A percentile compares a stretch with the other conserved stretches of the same genome.
Conservation (phyloP, 2,329 filamentous ascomycete species). For the Calycina marina region DNA sequence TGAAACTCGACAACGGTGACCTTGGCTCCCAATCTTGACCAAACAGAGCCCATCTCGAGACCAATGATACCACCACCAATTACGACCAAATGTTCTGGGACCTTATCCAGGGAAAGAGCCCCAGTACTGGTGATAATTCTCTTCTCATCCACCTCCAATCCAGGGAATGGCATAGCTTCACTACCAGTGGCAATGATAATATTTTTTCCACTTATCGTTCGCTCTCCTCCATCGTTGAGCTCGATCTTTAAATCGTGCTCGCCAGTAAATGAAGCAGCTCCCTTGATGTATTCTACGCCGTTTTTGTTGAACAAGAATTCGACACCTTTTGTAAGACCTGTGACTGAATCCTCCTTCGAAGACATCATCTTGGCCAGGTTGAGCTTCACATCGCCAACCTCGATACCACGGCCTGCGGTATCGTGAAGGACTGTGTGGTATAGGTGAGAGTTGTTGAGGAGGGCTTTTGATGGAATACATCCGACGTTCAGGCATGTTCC, state of each 20-base stretch:
- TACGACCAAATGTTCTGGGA: slow-evolving; percentile 92
- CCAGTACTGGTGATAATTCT: slow-evolving; percentile 93
- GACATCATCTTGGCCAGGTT: slow-evolving; percentile 96
- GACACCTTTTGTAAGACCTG: slow-evolving; percentile 84
- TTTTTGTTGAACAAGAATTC: slow-evolving; percentile 99
- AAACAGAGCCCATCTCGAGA: slow-evolving; percentile 95
- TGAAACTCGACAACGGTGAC: slow-evolving; percentile 97
- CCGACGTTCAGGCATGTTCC: slow-evolving; percentile 98
- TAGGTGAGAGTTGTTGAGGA: slow-evolving; percentile 98
- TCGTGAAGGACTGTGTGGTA: slow-evolving; percentile 97
- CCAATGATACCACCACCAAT: slow-evolving; percentile 98
- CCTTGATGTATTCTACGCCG: slow-evolving; percentile 95
- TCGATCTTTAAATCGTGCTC: slow-evolving; percentile 87
- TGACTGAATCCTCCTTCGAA: slow-evolving; percentile 87
- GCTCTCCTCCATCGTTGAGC: slow-evolving; percentile 83
- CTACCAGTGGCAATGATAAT: slow-evolving; percentile 95
- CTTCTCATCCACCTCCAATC: slow-evolving; percentile 93
- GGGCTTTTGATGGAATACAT: slow-evolving; percentile 97
- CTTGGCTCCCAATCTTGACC: slow-evolving; percentile 84
- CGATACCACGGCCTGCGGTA: slow-evolving; percentile 92
- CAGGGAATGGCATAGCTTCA: slow-evolving; percentile 92
- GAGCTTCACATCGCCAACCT: slow-evolving; percentile 92
- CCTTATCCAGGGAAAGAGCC: slow-evolving; percentile 74
- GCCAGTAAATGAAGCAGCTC: slow-evolving; percentile 71
- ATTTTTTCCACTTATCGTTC: slow-evolving; percentile 80